A percentile compares a stretch with the other conserved stretches of the same genome.
Evolutionary conservation across 2,329 filamentous ascomycete species (phyloP).

Genomic region (Pseudocercospora eumusae): DNA sequence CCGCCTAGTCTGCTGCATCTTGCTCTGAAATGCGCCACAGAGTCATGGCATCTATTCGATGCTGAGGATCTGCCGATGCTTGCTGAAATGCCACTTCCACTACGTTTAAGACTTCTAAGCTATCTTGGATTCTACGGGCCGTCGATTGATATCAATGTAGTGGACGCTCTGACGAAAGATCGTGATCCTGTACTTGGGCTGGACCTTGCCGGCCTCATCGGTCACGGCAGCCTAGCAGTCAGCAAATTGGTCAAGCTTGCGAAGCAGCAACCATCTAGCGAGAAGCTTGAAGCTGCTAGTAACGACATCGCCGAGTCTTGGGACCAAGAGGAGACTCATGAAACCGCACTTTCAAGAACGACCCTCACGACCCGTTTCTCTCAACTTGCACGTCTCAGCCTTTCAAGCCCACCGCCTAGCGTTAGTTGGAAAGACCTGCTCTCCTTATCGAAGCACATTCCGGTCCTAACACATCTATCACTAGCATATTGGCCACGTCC

Average conservation of each 20-base stretch:
- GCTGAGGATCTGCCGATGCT: constrained; percentile 60
- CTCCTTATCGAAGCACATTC: constrained; percentile 53
- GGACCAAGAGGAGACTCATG: constrained; percentile 44
- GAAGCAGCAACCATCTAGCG: constrained; percentile 33
- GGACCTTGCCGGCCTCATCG: constrained; percentile 56
- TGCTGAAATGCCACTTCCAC: constrained; percentile 51
- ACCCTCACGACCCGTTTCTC: constrained; percentile 47
- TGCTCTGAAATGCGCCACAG: constrained; percentile 56
- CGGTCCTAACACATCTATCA: constrained; percentile 63
- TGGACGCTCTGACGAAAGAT: constrained; percentile 55
- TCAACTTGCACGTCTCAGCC: constrained; percentile 59
- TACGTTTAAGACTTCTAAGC: constrained; percentile 57
- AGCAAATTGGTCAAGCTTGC: constrained; percentile 46
- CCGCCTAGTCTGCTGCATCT: constrained; percentile 53
- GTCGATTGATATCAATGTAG: constrained; percentile 45
- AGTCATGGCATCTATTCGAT: constrained; percentile 58
- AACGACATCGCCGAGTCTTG: constrained; percentile 47
- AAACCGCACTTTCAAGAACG: constrained; percentile 30
- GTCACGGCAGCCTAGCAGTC: constrained; percentile 49
- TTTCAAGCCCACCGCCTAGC: constrained; percentile 53
- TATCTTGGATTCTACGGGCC: constrained; percentile 57
- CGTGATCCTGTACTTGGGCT: constrained; percentile 52
- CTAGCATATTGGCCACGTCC: constrained; percentile 64
- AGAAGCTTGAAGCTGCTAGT: neutral
- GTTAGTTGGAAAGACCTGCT: constrained; percentile 60